These are phyloP conservation scores for Paulownia fortunei DNA, from an alignment of 257 asterid genomes.

Conservation along the genomic window DNA sequence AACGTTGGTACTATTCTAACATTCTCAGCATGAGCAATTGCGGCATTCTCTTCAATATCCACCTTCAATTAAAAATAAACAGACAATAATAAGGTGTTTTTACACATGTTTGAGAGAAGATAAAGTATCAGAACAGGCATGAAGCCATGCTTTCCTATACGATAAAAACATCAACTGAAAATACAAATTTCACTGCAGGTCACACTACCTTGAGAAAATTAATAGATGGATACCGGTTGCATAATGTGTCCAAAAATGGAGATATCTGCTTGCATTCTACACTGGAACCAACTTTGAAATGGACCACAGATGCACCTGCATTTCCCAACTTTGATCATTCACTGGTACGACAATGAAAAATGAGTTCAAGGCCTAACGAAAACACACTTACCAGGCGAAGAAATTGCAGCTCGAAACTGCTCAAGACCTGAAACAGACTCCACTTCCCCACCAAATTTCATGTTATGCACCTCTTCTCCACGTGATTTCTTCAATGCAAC, in stretches of 20 bases:
- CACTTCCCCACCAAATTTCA: slow-evolving; percentile 87
- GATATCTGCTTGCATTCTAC: slow-evolving; percentile 68
- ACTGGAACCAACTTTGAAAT: slow-evolving; percentile 56
- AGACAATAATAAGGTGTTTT: neutral
- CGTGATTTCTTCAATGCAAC: slow-evolving; percentile 72
- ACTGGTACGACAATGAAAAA: slow-evolving; percentile 4
- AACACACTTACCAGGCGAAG: slow-evolving; percentile 65
- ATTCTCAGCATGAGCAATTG: slow-evolving; percentile 67
- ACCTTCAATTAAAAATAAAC: slow-evolving; percentile 54
- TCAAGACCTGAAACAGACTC: slow-evolving; percentile 70
- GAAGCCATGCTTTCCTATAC: neutral
- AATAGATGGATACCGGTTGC: slow-evolving; percentile 71
- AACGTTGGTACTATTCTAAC: slow-evolving; percentile 77
- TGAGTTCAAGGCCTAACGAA: neutral
- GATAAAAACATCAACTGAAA: neutral
- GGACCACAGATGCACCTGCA: slow-evolving; percentile 84
- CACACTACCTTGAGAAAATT: slow-evolving; percentile 80
- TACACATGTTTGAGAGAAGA: neutral
- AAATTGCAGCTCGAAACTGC: slow-evolving; percentile 80
- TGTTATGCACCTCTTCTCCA: slow-evolving; percentile 78
- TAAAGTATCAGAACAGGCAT: neutral
- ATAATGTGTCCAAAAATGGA: slow-evolving; percentile 63
- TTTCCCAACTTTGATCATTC: slow-evolving; percentile 31
- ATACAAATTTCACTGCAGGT: neutral
- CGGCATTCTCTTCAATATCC: slow-evolving; percentile 59